Percentiles rank a stretch among this genome's conserved stretches.
These are phyloP conservation scores for Saccharomycopsis malanga DNA, from an alignment of 805 yeast species.

Conservation along the genomic window DNA sequence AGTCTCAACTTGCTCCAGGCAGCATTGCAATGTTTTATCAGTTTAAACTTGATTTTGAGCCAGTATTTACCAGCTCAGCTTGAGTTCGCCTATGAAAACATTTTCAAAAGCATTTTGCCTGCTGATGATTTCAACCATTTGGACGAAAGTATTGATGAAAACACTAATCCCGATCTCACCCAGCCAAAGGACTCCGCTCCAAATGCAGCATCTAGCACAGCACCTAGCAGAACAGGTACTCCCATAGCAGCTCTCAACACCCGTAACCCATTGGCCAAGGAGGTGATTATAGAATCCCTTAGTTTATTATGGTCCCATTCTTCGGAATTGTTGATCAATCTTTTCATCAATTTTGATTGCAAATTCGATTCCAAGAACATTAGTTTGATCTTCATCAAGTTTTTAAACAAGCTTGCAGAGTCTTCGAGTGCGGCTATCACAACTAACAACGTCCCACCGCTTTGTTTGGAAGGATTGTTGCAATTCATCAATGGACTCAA, in stretches of 20 bases:
- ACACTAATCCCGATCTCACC: slow-evolving; percentile 10
- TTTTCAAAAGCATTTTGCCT: slow-evolving; percentile 53
- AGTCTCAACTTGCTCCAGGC: slow-evolving; percentile 67
- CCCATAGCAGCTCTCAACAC: slow-evolving; percentile 26
- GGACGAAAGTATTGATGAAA: slow-evolving; percentile 21
- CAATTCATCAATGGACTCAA: slow-evolving; percentile 59
- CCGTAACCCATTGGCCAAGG: slow-evolving; percentile 49
- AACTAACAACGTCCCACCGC: slow-evolving; percentile 85
- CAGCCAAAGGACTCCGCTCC: slow-evolving; percentile 6
- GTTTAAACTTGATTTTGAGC: slow-evolving; percentile 62
- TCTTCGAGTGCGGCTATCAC: slow-evolving; percentile 79
- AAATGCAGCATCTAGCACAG: slow-evolving; percentile 3
- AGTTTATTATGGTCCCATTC: slow-evolving; percentile 78
- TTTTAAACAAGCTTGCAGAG: slow-evolving; percentile 68
- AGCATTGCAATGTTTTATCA: slow-evolving; percentile 67
- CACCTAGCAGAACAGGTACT: slow-evolving; percentile 24
- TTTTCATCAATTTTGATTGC: slow-evolving; percentile 84
- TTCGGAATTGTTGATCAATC: slow-evolving; percentile 65
- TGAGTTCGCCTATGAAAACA: slow-evolving; percentile 60
- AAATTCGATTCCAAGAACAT: slow-evolving; percentile 71
- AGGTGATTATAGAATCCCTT: slow-evolving; percentile 74
- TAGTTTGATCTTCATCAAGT: slow-evolving; percentile 56
- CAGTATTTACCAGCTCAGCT: slow-evolving; percentile 67
- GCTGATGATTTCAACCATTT: slow-evolving; percentile 24
- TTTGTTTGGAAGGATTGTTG: slow-evolving; percentile 82